Base-by-base conservation (phyloP, 805 yeast species). In the Yarrowia sp. region DNA sequence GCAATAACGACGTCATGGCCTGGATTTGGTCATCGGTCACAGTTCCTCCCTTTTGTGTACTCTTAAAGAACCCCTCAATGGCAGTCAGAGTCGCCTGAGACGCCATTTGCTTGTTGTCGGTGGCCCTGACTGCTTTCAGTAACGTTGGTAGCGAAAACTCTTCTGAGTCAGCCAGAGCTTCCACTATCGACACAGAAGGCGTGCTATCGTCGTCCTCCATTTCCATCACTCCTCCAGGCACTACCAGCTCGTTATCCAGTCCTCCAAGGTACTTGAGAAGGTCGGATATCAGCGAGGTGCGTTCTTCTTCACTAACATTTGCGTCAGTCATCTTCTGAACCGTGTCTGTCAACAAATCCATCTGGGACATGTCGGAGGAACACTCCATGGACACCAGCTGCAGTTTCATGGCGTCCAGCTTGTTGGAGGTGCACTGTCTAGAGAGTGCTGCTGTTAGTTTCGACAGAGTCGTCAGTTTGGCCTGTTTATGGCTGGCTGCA, bases 341-440 rank as follows among this genome's bases (percentile, higher is more conserved):
- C 1, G 63, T 58, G 41, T 58, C 63, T 17, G 63, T 58, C 30
- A 58, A 30, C 38, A 58, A 30, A 58, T 41, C 49, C 63, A 58
- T 58, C 51, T 58, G 63, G 17, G 51, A 41, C 51, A 43, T 43
- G 41, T 58, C 63, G 28, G 51, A 30, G 10, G 63, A 30, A 32
- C 63, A 58, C 19, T 58, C 63, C 49, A 58, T 41, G 40, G 63
- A 41, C 41, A 58, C 51, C 17, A 58, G 63, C 10, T 58, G 49
- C 41, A 58, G 51, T 14, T 58, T 58, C 51, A 58, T 41, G 49
- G 63, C 51, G 63, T 41, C 30, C 17, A 58, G 40, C 14, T 33
- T 43, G 49, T 58, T 41, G 30, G 26, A 12, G 9, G 44, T 33
- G 59, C 59, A 54, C 7, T 36, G 33, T 11, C 46, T 14, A 12